Conservation (phyloP, 441 rosid genomes). For the Gossypium schwendimanii region DNA sequence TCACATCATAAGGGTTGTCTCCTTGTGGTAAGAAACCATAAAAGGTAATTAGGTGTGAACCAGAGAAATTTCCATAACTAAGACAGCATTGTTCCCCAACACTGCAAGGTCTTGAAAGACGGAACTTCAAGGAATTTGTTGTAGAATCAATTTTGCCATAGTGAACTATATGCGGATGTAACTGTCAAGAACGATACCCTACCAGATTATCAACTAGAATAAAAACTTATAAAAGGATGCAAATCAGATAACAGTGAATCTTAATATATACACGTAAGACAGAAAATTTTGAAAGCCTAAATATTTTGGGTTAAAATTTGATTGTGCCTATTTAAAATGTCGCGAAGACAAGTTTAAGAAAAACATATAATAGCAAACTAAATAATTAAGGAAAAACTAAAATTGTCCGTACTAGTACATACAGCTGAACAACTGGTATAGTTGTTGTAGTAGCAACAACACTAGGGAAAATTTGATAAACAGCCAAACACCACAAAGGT, state of each 20-base stretch:
- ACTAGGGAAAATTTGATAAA: background rate
- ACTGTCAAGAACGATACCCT: conserved; percentile 32
- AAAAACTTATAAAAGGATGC: background rate
- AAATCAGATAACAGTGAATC: background rate
- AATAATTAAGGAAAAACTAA: background rate
- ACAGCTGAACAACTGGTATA: background rate
- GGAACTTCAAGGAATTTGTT: conserved; percentile 63
- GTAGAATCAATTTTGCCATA: conserved; percentile 71
- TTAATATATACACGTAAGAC: background rate
- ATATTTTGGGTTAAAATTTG: background rate
- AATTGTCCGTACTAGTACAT: background rate
- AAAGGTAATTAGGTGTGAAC: conserved; percentile 74
- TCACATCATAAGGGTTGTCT: conserved; percentile 73
- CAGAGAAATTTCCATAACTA: conserved; percentile 78
- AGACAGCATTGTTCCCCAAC: conserved; percentile 78
- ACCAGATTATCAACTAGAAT: conserved; percentile 8
- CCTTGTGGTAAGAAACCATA: conserved; percentile 80
- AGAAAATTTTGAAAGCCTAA: conserved; percentile 1
- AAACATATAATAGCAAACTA: background rate
- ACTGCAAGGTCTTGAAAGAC: conserved; percentile 63
- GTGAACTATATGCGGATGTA: conserved; percentile 61
- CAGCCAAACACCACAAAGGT: background rate
- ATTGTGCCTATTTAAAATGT: background rate
- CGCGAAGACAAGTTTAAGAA: background rate
- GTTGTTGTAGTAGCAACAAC: background rate